Evolutionary conservation across 805 yeast species (phyloP).

Genomic region (Lachancea waltii): DNA sequence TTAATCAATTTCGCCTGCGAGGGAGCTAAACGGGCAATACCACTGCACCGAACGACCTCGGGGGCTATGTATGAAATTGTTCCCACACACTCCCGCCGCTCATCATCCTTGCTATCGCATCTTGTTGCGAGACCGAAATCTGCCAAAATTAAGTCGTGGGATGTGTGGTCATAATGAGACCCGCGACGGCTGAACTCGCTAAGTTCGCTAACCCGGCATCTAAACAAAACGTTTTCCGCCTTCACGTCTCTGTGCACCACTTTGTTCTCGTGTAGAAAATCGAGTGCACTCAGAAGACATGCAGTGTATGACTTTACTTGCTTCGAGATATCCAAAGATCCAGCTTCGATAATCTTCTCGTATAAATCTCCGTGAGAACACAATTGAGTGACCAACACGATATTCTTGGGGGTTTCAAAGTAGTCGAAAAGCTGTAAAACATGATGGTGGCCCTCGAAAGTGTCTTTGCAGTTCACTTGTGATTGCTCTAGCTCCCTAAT

Average conservation of each 20-base stretch:
- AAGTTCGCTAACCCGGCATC: constrained; percentile 12
- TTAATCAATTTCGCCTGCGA: constrained; percentile 13
- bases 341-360: constrained; percentile 46
- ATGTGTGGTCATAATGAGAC: constrained; percentile 21
- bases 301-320: constrained; percentile 46
- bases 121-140: constrained; percentile 58
- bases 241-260: constrained; percentile 68
- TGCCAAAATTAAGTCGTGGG: constrained; percentile 32
- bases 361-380: constrained; percentile 66
- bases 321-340: constrained; percentile 38
- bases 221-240: constrained; percentile 62
- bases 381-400: constrained; percentile 56
- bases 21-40: constrained; percentile 20
- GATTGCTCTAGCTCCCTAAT: constrained; percentile 30
- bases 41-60: constrained; percentile 45
- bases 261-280: constrained; percentile 50
- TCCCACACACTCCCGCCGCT: constrained; percentile 48
- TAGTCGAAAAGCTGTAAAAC: constrained; percentile 58
- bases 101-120: constrained; percentile 32
- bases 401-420: constrained; percentile 57
- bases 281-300: constrained; percentile 48
- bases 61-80: constrained; percentile 76
- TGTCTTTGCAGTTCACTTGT: constrained; percentile 8
- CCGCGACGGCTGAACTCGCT: constrained; percentile 7
- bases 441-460: constrained; percentile 38